Percentiles rank a stretch among this genome's conserved stretches.
Conservation (phyloP, 1,139 yeast species). For the Suhomyces yuchorum region DNA sequence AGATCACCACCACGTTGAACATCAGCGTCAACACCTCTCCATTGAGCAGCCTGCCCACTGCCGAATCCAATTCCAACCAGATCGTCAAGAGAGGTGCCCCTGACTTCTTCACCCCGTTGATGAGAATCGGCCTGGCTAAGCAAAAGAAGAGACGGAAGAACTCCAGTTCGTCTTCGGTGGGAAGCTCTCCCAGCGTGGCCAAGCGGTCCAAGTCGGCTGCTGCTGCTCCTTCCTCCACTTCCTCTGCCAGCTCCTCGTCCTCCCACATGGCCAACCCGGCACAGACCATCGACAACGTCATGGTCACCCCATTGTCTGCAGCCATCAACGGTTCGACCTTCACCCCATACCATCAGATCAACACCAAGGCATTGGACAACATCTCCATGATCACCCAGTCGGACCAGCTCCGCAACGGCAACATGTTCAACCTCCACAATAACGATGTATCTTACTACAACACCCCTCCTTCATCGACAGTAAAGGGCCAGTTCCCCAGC, state of each 20-base stretch:
- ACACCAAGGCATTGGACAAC: conserved; percentile 41
- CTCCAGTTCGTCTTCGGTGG: conserved; percentile 11
- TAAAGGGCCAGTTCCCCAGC: conserved; percentile 19
- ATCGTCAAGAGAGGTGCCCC: conserved; percentile 49
- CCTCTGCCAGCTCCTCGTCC: background rate
- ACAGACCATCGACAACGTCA: conserved; percentile 14
- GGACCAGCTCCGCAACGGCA: conserved; percentile 7
- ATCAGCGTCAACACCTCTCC: conserved; percentile 43
- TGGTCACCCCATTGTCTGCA: conserved; percentile 28
- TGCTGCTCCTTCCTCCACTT: background rate
- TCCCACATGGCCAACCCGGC: background rate
- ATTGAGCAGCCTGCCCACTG: conserved; percentile 23
- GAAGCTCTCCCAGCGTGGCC: conserved; percentile 11
- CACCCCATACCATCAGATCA: conserved; percentile 29
- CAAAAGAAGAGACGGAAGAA: conserved; percentile 19
- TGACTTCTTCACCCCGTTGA: conserved; percentile 48
- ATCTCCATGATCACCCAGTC: conserved; percentile 32
- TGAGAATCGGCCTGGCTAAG: conserved; percentile 44
- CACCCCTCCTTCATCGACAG: conserved; percentile 25
- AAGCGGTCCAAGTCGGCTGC: conserved; percentile 7
- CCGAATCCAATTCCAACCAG: conserved; percentile 38
- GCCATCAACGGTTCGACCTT: conserved; percentile 20
- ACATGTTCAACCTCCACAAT: conserved; percentile 6
- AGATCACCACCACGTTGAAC: conserved; percentile 47
- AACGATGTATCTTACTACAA: conserved; percentile 15